Evolutionary conservation across 768 basidiomycete species (phyloP).

Genomic region (Naganishia vishniacii): DNA sequence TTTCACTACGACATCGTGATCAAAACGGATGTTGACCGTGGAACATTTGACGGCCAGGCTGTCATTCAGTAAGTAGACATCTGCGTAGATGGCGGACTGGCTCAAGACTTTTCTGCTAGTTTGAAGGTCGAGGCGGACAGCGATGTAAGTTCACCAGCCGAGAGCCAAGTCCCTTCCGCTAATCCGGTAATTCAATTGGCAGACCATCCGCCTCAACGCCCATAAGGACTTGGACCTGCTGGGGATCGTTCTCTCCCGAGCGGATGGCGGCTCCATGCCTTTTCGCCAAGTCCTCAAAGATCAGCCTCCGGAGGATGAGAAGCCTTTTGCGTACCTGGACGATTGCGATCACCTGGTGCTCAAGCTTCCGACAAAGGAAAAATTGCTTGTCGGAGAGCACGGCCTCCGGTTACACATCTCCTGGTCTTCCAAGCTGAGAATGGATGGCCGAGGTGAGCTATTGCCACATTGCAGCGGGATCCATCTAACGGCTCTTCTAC

Average conservation of each 20-base stretch:
- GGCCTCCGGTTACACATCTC: background rate
- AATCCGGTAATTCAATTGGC: background rate
- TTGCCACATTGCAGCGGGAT: background rate
- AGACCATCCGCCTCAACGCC: background rate
- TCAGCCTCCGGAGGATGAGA: background rate
- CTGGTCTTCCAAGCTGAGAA: background rate
- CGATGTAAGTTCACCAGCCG: background rate
- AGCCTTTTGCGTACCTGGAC: background rate
- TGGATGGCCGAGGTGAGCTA: background rate
- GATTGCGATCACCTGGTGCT: background rate
- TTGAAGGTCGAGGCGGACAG: background rate
- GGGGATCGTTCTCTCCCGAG: background rate
- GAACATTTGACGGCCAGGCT: background rate
- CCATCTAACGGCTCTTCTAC: background rate
- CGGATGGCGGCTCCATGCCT: background rate
- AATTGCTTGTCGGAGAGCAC: background rate
- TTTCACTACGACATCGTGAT: constrained; percentile 13
- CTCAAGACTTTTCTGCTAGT: background rate
- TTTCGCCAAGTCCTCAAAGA: background rate
- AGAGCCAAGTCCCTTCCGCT: no score
- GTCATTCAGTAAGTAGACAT: constrained; percentile 9
- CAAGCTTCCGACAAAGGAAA: background rate
- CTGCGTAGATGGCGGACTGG: background rate
- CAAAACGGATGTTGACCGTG: constrained; percentile 7
- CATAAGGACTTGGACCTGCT: background rate